These are phyloP conservation scores for Agarophyton chilense DNA, from an alignment of 23 red algal species.

Conservation along the genomic window DNA sequence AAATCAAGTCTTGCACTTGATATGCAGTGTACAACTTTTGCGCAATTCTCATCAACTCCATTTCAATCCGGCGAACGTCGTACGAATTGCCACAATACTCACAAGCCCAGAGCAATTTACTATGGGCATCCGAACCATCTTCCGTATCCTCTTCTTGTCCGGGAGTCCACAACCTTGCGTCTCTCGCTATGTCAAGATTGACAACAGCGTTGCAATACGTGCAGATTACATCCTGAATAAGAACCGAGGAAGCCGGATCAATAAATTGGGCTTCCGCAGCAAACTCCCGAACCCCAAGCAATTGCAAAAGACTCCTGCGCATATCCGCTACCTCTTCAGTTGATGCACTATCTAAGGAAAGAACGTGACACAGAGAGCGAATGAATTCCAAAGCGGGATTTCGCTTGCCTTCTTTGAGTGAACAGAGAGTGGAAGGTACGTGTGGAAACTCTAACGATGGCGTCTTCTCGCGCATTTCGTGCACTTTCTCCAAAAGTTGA, in stretches of 20 bases:
- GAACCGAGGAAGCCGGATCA: conserved; percentile 47
- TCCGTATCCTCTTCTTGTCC: neutral
- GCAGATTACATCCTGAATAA: conserved; percentile 76
- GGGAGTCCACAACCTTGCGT: conserved; percentile 44
- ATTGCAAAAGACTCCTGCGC: conserved; percentile 58
- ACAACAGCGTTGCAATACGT: conserved; percentile 74
- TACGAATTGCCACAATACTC: conserved; percentile 69
- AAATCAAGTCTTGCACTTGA: conserved; percentile 78
- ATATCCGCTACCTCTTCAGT: conserved; percentile 68
- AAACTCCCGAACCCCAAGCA: conserved; percentile 88
- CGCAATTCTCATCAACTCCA: conserved; percentile 52
- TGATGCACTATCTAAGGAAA: conserved; percentile 47
- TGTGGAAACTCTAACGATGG: conserved; percentile 46
- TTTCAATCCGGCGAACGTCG: conserved; percentile 68
- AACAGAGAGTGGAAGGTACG: conserved; percentile 34
- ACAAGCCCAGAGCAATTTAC: conserved; percentile 60
- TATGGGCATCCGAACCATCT: neutral
- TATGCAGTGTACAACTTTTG: conserved; percentile 69
- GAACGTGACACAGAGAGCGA: conserved; percentile 64
- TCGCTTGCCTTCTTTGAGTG: conserved; percentile 12
- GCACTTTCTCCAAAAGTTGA: conserved; percentile 60
- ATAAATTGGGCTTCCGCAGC: conserved; percentile 60
- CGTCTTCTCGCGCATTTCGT: conserved; percentile 69
- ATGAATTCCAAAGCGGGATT: conserved; percentile 76
- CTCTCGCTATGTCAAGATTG: conserved; percentile 72